A percentile compares a stretch with the other conserved stretches of the same genome.
phyloP scores from a whole-genome alignment of 1,284 basidiomycete genomes.

The Ceratobasidium sp. region DNA sequence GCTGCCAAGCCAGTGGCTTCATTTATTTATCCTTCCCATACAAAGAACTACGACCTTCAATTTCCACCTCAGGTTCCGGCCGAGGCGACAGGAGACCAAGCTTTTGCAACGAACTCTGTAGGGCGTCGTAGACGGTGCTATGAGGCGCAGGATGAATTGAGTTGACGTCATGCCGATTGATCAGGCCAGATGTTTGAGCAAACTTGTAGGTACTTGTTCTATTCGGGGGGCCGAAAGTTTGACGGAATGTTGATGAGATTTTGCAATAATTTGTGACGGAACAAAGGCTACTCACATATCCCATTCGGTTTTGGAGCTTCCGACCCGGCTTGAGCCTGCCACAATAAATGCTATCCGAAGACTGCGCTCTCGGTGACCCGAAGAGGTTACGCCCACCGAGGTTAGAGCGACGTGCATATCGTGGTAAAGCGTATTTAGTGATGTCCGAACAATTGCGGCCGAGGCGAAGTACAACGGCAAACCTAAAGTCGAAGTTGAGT shows the following conservation, averaged over 20 bases:
- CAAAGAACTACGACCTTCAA: too few species aligned
- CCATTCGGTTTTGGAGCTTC: constrained; percentile 69
- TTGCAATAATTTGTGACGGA: constrained; percentile 12
- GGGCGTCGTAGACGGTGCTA: constrained; percentile 70
- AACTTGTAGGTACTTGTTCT: constrained; percentile 80
- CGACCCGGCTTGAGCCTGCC: constrained; percentile 67
- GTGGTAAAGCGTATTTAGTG: constrained; percentile 76
- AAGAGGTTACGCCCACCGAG: constrained; percentile 54
- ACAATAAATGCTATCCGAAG: constrained; percentile 67
- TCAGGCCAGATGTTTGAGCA: constrained; percentile 70
- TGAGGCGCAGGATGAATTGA: constrained; percentile 79
- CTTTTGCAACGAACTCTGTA: constrained; percentile 51
- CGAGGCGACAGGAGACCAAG: constrained; percentile 15
- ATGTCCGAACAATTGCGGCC: constrained; percentile 73
- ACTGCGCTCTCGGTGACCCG: constrained; percentile 46
- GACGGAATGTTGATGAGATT: constrained; percentile 27
- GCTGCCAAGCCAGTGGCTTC: not conserved
- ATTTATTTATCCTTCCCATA: too few species aligned
- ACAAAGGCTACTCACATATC: constrained; percentile 65
- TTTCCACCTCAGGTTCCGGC: constrained; percentile 6
- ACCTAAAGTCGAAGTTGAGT: constrained; percentile 56
- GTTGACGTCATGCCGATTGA: constrained; percentile 70
- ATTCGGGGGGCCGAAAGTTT: constrained; percentile 20
- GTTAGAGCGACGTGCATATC: constrained; percentile 67
- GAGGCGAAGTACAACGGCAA: constrained; percentile 75